Evolutionary conservation across 2,329 filamentous ascomycete genomes (phyloP).

Genomic region (Nemania diffusa): DNA sequence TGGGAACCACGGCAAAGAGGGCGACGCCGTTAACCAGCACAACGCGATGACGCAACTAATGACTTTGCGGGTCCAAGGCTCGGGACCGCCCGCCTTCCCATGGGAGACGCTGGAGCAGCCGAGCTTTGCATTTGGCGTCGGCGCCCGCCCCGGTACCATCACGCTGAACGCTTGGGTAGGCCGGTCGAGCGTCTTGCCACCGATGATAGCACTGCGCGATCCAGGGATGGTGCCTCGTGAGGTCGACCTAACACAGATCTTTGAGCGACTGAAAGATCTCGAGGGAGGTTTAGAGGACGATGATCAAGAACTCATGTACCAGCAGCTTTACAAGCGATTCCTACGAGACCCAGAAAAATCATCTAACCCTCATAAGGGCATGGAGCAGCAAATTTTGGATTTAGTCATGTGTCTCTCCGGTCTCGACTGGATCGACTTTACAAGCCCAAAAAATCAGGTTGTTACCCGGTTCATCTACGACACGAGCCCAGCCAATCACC

Average conservation of each 20-base stretch:
- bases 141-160: conserved; percentile 73
- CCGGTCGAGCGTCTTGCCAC: conserved; percentile 65
- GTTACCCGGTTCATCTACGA: conserved; percentile 78
- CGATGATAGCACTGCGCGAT: conserved; percentile 67
- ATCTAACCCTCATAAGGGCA: conserved; percentile 68
- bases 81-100: conserved; percentile 57
- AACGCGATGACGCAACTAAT: conserved; percentile 68
- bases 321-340: conserved; percentile 71
- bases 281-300: conserved; percentile 61
- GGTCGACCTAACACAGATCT: conserved; percentile 66
- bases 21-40: conserved; percentile 61
- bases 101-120: conserved; percentile 82
- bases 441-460: conserved; percentile 74
- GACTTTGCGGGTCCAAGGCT: conserved; percentile 61
- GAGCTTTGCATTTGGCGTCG: conserved; percentile 75
- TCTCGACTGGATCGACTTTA: conserved; percentile 80
- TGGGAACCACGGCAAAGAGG: conserved; percentile 54
- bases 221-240: conserved; percentile 68
- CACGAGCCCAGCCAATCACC: conserved; percentile 63
- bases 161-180: conserved; percentile 77
- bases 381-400: conserved; percentile 78
- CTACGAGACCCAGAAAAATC: conserved; percentile 74
- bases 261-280: conserved; percentile 68
- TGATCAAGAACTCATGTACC: conserved; percentile 67
- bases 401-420: conserved; percentile 75